Evolutionary conservation across 1,284 basidiomycete species (phyloP).

Genomic region (Ceratobasidium sp.): DNA sequence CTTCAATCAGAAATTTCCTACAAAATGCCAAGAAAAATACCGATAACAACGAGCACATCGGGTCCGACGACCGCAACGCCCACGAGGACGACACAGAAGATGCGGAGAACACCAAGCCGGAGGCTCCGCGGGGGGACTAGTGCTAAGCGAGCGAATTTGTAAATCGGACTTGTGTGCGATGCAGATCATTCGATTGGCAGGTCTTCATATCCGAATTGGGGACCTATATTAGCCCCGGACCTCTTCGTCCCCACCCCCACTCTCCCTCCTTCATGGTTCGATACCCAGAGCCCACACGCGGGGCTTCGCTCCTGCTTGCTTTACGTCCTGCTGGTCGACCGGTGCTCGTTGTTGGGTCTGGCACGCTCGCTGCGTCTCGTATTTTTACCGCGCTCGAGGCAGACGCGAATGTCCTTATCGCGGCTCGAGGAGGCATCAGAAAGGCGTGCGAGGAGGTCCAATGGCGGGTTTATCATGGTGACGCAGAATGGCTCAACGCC

Average conservation of each 20-base stretch:
- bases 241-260: not conserved
- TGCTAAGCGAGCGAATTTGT: constrained; percentile 23
- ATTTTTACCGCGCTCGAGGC: constrained; percentile 87
- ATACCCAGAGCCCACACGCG: constrained; percentile 56
- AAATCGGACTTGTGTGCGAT: constrained; percentile 18
- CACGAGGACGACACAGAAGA: too few relatives aligned
- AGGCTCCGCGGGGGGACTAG: too few relatives aligned
- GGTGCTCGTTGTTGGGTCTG: constrained; percentile 79
- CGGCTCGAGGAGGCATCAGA: constrained; percentile 61
- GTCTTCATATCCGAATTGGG: too few relatives aligned
- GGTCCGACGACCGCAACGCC: too few relatives aligned
- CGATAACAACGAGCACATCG: too few relatives aligned
- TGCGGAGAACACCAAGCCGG: too few relatives aligned
- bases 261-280: constrained; percentile 24
- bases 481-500: constrained; percentile 53
- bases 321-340: constrained; percentile 68
- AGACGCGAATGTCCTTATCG: constrained; percentile 75
- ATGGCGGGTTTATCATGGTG: constrained; percentile 66
- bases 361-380: constrained; percentile 80
- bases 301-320: constrained; percentile 83
- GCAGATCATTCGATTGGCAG: constrained; percentile 29
- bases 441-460: constrained; percentile 75
- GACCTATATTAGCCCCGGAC: not conserved
- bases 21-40: too few relatives aligned
- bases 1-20: too few relatives aligned